Percentiles rank a stretch among this genome's conserved stretches.
These are phyloP conservation scores for Tuctoria greenei DNA, from an alignment of 176 grass and related monocot genomes.

Conservation along the genomic window DNA sequence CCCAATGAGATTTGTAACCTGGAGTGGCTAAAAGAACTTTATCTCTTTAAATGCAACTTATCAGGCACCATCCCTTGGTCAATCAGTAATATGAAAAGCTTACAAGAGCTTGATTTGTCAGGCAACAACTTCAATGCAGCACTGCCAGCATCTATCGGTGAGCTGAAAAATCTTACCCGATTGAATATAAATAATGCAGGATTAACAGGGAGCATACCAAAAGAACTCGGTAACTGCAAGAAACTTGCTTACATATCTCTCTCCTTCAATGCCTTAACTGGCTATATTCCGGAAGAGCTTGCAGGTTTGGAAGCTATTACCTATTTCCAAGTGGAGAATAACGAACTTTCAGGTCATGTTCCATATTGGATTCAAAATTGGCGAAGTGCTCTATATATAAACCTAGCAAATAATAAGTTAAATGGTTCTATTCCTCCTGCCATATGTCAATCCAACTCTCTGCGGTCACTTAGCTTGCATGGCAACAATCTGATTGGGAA, in stretches of 20 bases:
- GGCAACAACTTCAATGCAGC: conserved; percentile 57
- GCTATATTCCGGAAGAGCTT: conserved; percentile 60
- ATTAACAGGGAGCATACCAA: conserved; percentile 60
- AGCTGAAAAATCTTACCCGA: conserved; percentile 47
- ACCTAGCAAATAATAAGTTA: conserved; percentile 49
- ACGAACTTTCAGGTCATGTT: conserved; percentile 63
- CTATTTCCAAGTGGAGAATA: conserved; percentile 54
- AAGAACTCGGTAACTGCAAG: conserved; percentile 70
- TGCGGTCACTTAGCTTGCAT: conserved; percentile 49
- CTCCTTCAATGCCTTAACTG: conserved; percentile 60
- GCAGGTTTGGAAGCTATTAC: conserved; percentile 49
- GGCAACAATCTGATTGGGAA: conserved; percentile 62
- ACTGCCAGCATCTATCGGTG: conserved; percentile 56
- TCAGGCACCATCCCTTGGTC: conserved; percentile 56
- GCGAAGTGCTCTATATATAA: conserved; percentile 40
- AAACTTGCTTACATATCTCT: conserved; percentile 47
- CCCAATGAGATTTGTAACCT: conserved; percentile 67
- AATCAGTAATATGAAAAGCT: conserved; percentile 57
- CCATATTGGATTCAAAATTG: conserved; percentile 67
- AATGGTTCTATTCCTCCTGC: conserved; percentile 42
- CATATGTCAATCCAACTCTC: conserved; percentile 55
- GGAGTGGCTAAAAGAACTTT: conserved; percentile 52
- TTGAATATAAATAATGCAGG: conserved; percentile 47
- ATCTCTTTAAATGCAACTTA: conserved; percentile 49
- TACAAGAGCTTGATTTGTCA: conserved; percentile 62